These are phyloP conservation scores for Lactarius psammicola DNA, from an alignment of 768 basidiomycete species.

Conservation along the genomic window DNA sequence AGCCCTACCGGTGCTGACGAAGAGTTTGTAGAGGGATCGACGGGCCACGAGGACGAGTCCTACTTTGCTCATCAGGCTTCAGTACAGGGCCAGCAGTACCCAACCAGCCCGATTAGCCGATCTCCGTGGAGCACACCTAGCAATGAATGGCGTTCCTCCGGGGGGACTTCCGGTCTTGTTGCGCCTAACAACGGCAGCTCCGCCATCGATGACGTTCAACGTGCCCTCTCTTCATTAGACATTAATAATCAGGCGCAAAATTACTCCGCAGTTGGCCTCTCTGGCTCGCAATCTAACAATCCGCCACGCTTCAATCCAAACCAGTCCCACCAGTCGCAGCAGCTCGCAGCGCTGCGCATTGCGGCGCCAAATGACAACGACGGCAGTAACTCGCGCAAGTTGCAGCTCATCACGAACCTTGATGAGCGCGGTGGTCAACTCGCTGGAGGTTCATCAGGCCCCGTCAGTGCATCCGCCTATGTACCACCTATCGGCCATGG, in stretches of 20 bases:
- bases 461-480: slow-evolving; percentile 50
- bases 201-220: slow-evolving; percentile 72
- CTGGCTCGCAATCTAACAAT: slow-evolving; percentile 53
- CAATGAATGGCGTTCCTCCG: slow-evolving; percentile 58
- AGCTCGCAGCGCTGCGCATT: slow-evolving; percentile 44
- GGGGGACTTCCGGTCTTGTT: slow-evolving; percentile 35
- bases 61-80: slow-evolving; percentile 45
- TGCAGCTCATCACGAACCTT: slow-evolving; percentile 60
- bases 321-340: slow-evolving; percentile 44
- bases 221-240: slow-evolving; percentile 69
- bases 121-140: slow-evolving; percentile 63
- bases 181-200: slow-evolving; percentile 34
- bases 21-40: slow-evolving; percentile 54
- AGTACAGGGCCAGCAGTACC: slow-evolving; percentile 39
- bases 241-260: slow-evolving; percentile 42
- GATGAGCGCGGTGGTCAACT: slow-evolving; percentile 61
- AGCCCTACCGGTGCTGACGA: slow-evolving; percentile 57
- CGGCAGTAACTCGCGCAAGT: slow-evolving; percentile 43
- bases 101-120: slow-evolving; percentile 56
- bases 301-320: slow-evolving; percentile 64
- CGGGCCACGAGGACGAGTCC: slow-evolving; percentile 56
- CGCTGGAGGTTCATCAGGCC: slow-evolving; percentile 43
- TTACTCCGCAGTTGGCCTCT: slow-evolving; percentile 33
- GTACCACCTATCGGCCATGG: slow-evolving; percentile 45
- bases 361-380: slow-evolving; percentile 40